These are phyloP conservation scores for Sodiomyces alkalinus DNA, from an alignment of 2,329 filamentous ascomycete genomes.

Conservation along the genomic window DNA sequence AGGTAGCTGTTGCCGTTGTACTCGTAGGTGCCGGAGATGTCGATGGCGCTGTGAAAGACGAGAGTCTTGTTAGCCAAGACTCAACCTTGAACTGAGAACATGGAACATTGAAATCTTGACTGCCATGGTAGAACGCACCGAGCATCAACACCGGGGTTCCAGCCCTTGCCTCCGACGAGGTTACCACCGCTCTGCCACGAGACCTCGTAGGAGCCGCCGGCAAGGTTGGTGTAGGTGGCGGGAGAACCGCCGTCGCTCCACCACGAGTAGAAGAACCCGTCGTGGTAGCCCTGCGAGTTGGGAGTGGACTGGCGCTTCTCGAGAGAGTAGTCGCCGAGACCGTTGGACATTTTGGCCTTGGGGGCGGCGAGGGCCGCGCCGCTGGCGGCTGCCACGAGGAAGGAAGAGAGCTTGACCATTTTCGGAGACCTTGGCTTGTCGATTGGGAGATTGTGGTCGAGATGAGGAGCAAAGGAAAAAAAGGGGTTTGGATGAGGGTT, in stretches of 20 bases:
- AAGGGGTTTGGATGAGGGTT: no score
- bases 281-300: conserved; percentile 11
- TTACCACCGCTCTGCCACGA: conserved; percentile 30
- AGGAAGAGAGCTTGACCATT: no score
- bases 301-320: conserved; percentile 1
- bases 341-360: no score
- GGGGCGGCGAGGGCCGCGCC: no score
- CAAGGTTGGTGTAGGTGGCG: conserved; percentile 25
- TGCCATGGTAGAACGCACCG: no score
- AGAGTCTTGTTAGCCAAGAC: not conserved
- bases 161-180: conserved; percentile 42
- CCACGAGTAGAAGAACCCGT: conserved; percentile 31
- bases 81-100: not conserved
- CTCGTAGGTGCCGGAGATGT: conserved; percentile 29
- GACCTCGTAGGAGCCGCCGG: conserved; percentile 24
- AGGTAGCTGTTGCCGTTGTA: conserved; percentile 31
- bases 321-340: no score
- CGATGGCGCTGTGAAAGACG: conserved; percentile 24
- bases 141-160: conserved; percentile 28
- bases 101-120: not conserved
- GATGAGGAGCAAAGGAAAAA: no score
- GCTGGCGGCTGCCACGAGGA: no score
- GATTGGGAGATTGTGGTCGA: no score
- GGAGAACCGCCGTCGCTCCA: conserved; percentile 27
- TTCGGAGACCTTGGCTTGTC: no score